Base-by-base conservation (phyloP, 2,329 filamentous ascomycete genomes). In the Claviceps maximensis region DNA sequence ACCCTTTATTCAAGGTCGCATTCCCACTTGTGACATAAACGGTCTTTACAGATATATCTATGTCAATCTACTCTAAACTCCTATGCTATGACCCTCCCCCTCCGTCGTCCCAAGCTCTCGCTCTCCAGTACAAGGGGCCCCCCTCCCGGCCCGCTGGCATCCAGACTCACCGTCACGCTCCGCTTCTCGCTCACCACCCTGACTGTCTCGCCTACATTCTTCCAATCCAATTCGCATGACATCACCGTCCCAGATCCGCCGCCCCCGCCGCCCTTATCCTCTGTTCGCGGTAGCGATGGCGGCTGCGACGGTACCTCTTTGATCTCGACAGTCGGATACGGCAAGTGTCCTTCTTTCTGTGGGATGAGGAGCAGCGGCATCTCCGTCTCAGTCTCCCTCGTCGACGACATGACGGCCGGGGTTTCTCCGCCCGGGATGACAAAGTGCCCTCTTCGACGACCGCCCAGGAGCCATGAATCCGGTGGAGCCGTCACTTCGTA, bases 381-480 rank as follows among this genome's bases (percentile, higher is more conserved):
- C 52, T 76, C 69, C 1, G 75, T 74, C 59, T 80, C 76, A 0
- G 72, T 75, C 56, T 78, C 75, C 17, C 73, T 68, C 2, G 72
- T 66, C 7, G 71, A 73, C 8, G 71, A 73, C 29, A 67, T 65
- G 21, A 67, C 56, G 54, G 76, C 71, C 27, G 71, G 68, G 1
- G 70, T 60, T 10, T 61, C 59, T 13, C 63, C 55, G 3, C 61
- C 59, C 0, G 79, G 75, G 31, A 84, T 80, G 7, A 77, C 77
- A 61, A 95, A 94, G 62, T 88, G 86, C 0, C 85, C 87, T 58
- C 87, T 86, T 49, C 87, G 78, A 45, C 85, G 81, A 0, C 90
- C 91, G 23, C 89, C 90, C 3, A 97, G 72, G 1, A 96, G 78
- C 91, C 91, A 97, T 0, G 80, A 76, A 41, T 91, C 89, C 2